Conservation (phyloP, 495 filamentous ascomycete genomes). For the Schizothecium vesticola region DNA sequence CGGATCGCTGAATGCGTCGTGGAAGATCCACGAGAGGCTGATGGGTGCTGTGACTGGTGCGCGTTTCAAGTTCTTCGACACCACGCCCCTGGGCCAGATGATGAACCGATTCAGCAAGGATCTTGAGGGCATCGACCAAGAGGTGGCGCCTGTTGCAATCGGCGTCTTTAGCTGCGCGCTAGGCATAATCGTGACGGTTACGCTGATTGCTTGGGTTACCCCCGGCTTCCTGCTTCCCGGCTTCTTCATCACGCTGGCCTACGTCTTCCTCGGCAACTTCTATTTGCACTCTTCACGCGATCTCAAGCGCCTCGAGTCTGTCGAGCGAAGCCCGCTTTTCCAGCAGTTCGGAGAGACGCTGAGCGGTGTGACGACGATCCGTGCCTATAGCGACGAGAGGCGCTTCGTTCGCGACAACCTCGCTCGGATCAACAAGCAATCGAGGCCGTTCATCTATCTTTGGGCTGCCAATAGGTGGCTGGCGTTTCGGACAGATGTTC, state of each 20-base stretch:
- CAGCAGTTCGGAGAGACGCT: conserved; percentile 98
- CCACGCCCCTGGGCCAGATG: conserved; percentile 90
- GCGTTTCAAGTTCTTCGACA: conserved; percentile 96
- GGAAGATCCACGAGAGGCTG: conserved; percentile 73
- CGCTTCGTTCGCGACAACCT: conserved; percentile 95
- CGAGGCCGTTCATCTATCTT: conserved; percentile 89
- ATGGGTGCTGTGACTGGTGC: conserved; percentile 78
- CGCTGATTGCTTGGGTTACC: conserved; percentile 87
- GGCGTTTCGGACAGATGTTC: conserved; percentile 81
- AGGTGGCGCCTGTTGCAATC: conserved; percentile 84
- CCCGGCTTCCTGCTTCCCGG: conserved; percentile 87
- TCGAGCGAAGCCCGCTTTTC: conserved; percentile 90
- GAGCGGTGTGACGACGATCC: conserved; percentile 92
- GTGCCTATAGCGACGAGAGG: conserved; percentile 91
- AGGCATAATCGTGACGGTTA: conserved; percentile 77
- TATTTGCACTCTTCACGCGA: conserved; percentile 90
- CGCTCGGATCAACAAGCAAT: conserved; percentile 78
- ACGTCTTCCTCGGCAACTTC: conserved; percentile 75
- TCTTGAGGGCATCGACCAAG: conserved; percentile 90
- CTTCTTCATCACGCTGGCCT: conserved; percentile 77
- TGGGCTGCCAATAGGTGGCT: conserved; percentile 99
- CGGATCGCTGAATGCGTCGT: conserved; percentile 84
- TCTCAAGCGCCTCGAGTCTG: conserved; percentile 90
- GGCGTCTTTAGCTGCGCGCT: conserved; percentile 52
- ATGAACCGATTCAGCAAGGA: conserved; percentile 99